phyloP scores from a whole-genome alignment of 495 filamentous ascomycete species.

The Alectoria sarmentosa region DNA sequence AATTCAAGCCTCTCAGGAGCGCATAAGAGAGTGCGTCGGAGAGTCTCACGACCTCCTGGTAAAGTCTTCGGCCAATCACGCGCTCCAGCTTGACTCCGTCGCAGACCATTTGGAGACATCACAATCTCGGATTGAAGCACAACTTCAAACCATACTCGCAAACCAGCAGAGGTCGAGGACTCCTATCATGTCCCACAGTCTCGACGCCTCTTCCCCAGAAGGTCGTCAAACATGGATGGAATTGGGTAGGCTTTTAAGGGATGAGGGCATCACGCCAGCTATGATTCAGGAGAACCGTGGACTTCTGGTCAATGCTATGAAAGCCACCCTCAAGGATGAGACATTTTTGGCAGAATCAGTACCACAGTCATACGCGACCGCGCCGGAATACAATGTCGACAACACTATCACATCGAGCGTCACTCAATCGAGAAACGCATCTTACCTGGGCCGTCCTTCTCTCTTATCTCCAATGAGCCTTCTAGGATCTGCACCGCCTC shows the following conservation, averaged over 20 bases:
- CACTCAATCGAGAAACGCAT: neutral
- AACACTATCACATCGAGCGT: neutral
- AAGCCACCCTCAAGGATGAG: neutral
- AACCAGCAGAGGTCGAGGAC: neutral
- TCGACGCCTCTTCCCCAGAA: slow-evolving; percentile 22
- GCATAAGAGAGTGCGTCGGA: no score
- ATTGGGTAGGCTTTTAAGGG: slow-evolving; percentile 15
- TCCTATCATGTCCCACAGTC: slow-evolving; percentile 6
- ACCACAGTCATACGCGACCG: slow-evolving; percentile 9
- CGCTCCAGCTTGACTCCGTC: neutral
- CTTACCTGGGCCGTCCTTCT: neutral
- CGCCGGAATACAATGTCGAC: neutral
- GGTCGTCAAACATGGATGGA: slow-evolving; percentile 22
- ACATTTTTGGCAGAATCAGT: neutral
- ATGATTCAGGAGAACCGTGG: slow-evolving; percentile 8
- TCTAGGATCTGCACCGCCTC: slow-evolving; percentile 15
- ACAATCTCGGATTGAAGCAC: slow-evolving; percentile 14
- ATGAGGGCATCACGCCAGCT: slow-evolving; percentile 15
- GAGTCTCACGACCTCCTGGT: no score
- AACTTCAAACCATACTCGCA: slow-evolving; percentile 14
- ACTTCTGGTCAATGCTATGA: slow-evolving; percentile 13
- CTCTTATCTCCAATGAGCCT: neutral
- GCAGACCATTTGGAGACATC: slow-evolving; percentile 4
- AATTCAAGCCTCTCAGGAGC: no score
- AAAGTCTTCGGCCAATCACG: no score